Evolutionary conservation across 306 rosid genomes (phyloP).

Genomic region (Boehmeria nivea): DNA sequence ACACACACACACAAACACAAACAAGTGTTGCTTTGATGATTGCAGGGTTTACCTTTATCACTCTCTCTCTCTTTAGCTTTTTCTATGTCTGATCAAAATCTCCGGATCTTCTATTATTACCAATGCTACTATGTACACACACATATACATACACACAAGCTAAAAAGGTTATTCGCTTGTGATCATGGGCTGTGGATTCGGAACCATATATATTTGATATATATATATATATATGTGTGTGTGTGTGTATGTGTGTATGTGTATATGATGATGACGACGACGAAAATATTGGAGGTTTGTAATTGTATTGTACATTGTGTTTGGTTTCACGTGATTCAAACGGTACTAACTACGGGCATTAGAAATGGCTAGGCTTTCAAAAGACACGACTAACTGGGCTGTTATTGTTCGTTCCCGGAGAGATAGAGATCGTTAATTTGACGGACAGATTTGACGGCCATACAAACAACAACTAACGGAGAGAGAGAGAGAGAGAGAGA

Average conservation of each 20-base stretch:
- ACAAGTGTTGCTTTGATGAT: constrained; percentile 33
- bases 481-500: not conserved
- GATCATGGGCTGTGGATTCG: constrained; percentile 30
- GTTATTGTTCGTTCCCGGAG: constrained; percentile 18
- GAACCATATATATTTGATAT: constrained; percentile 16
- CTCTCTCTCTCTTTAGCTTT: constrained; percentile 17
- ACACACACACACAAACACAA: not conserved
- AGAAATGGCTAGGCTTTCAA: too few relatives aligned
- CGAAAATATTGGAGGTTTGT: not conserved
- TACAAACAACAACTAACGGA: constrained; percentile 30
- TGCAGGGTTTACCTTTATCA: constrained; percentile 23
- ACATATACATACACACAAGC: not conserved
- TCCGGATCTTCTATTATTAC: constrained; percentile 25
- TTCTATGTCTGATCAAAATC: constrained; percentile 25
- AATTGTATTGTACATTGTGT: not conserved
- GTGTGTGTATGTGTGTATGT: not conserved
- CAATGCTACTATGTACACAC: not conserved
- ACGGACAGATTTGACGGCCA: constrained; percentile 36
- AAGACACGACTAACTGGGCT: too few relatives aligned
- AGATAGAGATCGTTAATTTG: constrained; percentile 19
- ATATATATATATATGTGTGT: too few relatives aligned
- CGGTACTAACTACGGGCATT: constrained; percentile 33
- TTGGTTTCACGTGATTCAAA: constrained; percentile 61
- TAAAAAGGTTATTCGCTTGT: constrained; percentile 23
- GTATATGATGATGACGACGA: constrained; percentile 45